These are phyloP conservation scores for Thinopyrum obtusiflorum DNA, from an alignment of 202 grass and related monocot genomes.

Conservation along the genomic window DNA sequence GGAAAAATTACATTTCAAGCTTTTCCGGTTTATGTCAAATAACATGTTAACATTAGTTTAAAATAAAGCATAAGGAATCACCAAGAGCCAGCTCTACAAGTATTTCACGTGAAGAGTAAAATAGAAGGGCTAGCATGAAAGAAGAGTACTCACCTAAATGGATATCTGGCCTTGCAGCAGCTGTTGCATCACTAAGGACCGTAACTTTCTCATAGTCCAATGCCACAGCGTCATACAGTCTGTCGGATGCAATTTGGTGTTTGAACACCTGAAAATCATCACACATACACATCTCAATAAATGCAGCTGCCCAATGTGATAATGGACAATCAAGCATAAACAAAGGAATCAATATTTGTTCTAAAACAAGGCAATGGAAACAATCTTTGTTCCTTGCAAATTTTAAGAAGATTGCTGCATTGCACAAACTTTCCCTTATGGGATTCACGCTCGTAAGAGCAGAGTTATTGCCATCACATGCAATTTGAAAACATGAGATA, in stretches of 20 bases:
- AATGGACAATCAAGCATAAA: slow-evolving; percentile 6
- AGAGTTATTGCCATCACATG: background rate
- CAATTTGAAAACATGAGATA: background rate
- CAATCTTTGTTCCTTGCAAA: background rate
- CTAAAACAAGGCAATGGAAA: background rate
- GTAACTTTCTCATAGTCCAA: slow-evolving; percentile 75
- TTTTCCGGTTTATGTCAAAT: slow-evolving; percentile 2
- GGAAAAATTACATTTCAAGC: background rate
- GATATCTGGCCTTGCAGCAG: slow-evolving; percentile 79
- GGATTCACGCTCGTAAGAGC: background rate
- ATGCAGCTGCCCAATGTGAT: background rate
- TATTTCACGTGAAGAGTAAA: background rate
- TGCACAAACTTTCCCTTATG: background rate
- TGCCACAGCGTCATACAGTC: slow-evolving; percentile 83
- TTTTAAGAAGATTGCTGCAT: background rate
- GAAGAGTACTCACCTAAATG: slow-evolving; percentile 65
- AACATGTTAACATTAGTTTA: slow-evolving; percentile 2
- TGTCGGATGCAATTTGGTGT: slow-evolving; percentile 94
- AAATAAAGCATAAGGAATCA: background rate
- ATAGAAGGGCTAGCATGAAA: background rate
- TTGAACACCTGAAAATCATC: slow-evolving; percentile 65
- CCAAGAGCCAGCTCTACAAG: background rate
- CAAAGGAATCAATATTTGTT: background rate
- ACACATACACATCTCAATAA: slow-evolving; percentile 18
- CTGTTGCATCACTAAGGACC: slow-evolving; percentile 80